Percentiles rank a stretch among this genome's conserved stretches.
phyloP scores from a whole-genome alignment of 2,329 filamentous ascomycete species.

The Fusarium circinatum region DNA sequence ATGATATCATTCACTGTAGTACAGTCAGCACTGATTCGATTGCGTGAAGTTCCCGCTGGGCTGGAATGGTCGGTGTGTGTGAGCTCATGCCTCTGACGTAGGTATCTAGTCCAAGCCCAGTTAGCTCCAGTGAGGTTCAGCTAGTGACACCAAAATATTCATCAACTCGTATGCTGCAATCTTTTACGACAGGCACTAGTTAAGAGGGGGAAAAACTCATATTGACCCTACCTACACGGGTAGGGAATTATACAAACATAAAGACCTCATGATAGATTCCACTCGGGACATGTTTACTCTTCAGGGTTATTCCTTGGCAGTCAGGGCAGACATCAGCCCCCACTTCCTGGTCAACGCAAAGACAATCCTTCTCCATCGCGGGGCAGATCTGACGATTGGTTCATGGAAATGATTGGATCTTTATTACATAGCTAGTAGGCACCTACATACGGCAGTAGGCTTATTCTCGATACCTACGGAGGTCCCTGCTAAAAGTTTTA shows the following conservation, averaged over 20 bases:
- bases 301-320: constrained; percentile 16
- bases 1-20: constrained; percentile 24
- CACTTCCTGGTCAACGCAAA: constrained; percentile 11
- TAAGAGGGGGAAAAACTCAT: neutral
- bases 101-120: neutral
- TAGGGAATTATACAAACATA: neutral
- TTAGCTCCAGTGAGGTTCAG: neutral
- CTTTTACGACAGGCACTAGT: neutral
- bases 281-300: neutral
- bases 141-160: neutral
- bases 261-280: neutral
- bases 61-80: constrained; percentile 15
- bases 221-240: neutral
- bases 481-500: no score
- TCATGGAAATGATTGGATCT: constrained; percentile 24
- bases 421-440: neutral
- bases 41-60: neutral
- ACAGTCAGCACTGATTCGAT: constrained; percentile 9
- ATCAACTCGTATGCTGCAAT: neutral
- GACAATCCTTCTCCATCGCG: constrained; percentile 13
- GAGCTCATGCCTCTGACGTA: constrained; percentile 18
- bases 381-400: constrained; percentile 14
- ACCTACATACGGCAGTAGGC: neutral
- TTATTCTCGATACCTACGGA: constrained; percentile 10
- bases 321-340: constrained; percentile 19